Evolutionary conservation across 2,329 filamentous ascomycete species (phyloP).

Genomic region (Colletotrichum sp.): DNA sequence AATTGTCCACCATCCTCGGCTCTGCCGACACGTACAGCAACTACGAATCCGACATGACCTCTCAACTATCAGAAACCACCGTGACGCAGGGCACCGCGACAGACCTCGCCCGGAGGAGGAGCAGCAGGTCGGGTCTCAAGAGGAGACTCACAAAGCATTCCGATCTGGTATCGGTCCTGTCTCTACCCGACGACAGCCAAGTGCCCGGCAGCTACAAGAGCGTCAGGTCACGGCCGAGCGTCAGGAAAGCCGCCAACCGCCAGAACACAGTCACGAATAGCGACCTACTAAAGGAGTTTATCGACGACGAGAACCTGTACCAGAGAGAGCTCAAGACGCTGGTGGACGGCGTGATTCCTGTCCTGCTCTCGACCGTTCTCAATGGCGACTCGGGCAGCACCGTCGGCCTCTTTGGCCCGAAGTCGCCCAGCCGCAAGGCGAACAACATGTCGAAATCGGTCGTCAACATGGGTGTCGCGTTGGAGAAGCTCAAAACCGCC

Average conservation of each 20-base stretch:
- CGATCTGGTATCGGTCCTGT: constrained; percentile 92
- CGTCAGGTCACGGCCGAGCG: constrained; percentile 77
- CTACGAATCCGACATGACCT: constrained; percentile 53
- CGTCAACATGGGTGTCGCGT: constrained; percentile 87
- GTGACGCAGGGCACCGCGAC: constrained; percentile 56
- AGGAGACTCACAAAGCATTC: constrained; percentile 88
- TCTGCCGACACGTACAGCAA: constrained; percentile 54
- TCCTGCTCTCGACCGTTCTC: constrained; percentile 84
- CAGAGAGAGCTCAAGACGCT: constrained; percentile 89
- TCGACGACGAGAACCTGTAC: constrained; percentile 85
- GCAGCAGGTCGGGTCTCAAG: constrained; percentile 62
- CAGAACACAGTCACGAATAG: constrained; percentile 71
- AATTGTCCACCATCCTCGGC: constrained; percentile 59
- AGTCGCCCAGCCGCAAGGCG: constrained; percentile 53
- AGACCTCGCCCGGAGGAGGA: constrained; percentile 49
- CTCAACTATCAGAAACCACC: constrained; percentile 53
- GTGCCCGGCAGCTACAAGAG: constrained; percentile 67
- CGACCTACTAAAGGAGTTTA: constrained; percentile 80
- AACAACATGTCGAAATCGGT: constrained; percentile 81
- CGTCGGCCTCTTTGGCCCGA: constrained; percentile 69
- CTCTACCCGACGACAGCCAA: constrained; percentile 64
- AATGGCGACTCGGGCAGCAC: constrained; percentile 65
- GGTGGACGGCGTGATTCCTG: constrained; percentile 93
- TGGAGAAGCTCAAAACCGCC: constrained; percentile 81
- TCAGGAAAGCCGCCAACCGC: constrained; percentile 73